phyloP scores from a whole-genome alignment of 306 rosid genomes.

The Medicago ruthenica region DNA sequence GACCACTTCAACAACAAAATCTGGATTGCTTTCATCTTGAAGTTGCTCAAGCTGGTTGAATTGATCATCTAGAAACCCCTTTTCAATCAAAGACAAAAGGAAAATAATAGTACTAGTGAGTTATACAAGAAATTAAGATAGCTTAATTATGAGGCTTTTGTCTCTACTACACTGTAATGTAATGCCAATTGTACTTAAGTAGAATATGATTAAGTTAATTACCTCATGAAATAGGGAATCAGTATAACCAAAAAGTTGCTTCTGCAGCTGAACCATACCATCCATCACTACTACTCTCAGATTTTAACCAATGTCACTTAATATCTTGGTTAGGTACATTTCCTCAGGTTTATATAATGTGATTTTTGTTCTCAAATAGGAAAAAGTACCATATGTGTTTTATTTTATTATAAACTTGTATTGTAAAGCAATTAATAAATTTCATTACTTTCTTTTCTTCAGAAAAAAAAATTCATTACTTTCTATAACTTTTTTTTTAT shows the following conservation, averaged over 20 bases:
- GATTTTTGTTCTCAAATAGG: conserved; percentile 24
- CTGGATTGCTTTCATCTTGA: conserved; percentile 87
- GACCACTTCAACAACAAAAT: conserved; percentile 82
- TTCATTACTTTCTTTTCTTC: neutral
- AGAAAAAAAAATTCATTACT: too few relatives aligned
- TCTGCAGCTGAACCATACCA: conserved; percentile 58
- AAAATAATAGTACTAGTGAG: neutral
- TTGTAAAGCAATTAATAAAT: neutral
- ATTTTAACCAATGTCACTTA: conserved; percentile 25
- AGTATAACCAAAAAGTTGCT: conserved; percentile 61
- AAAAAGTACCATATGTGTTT: conserved; percentile 22
- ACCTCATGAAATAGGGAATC: conserved; percentile 78
- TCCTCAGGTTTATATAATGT: conserved; percentile 38
- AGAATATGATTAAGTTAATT: conserved; percentile 17
- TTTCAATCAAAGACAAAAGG: conserved; percentile 5
- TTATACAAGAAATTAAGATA: neutral
- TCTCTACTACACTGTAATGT: neutral
- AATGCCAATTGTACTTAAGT: neutral
- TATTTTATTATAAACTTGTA: neutral
- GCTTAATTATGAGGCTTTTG: neutral
- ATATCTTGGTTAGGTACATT: conserved; percentile 39
- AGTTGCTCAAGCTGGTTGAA: conserved; percentile 72
- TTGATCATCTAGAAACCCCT: conserved; percentile 82
- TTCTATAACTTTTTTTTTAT: neutral
- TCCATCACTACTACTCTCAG: conserved; percentile 52